Base-by-base conservation (phyloP, 108 stramenopile species). In the Pseudonitzschia multiseries region DNA sequence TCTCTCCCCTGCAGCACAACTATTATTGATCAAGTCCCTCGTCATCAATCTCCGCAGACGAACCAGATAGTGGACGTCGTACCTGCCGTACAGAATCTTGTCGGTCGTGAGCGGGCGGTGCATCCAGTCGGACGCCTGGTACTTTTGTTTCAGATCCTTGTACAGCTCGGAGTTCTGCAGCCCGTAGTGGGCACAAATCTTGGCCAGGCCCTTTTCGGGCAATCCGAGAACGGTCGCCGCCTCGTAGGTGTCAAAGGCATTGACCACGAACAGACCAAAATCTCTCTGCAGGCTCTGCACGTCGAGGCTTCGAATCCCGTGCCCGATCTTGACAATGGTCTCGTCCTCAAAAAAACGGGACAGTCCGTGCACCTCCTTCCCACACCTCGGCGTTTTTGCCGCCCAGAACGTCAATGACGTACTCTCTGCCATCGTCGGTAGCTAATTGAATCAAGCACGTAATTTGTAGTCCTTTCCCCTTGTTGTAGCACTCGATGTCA, bases 201-300 rank as follows among this genome's bases (percentile, higher is more conserved):
- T 42, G 27, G 89, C 93, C 27, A 92, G 60, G 8, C 85, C 84
- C 77, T 78, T 76, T 24, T 67, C 62, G 29, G 70, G 26, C 80
- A 62, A 26, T 62, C 21, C 40, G 50, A 91, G 64, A 1, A 80
- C 65, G 43, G 57, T 77, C 3, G 94, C 90, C 28, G 94, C 94
- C 61, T 91, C 89, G 50, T 84, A 88, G 1, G 98, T 98, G 79
- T 98, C 98, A 78, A 97, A 97, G 43, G 82, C 87, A 84, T 97
- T 97, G 12, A 97, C 85, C 20, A 97, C 81, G 76, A 96, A 83
- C 31, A 97, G 86, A 2, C 97, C 96, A 67, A 97, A 96, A 84
- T 98, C 97, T 12, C 96, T 87, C 72, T 98, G 95, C 18, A 98
- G 79, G 60, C 87, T 89, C 21, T 80, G 82, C 2, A 96, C 72